These are phyloP conservation scores for Amauroascus niger DNA, from an alignment of 2,329 filamentous ascomycete species.

Conservation along the genomic window DNA sequence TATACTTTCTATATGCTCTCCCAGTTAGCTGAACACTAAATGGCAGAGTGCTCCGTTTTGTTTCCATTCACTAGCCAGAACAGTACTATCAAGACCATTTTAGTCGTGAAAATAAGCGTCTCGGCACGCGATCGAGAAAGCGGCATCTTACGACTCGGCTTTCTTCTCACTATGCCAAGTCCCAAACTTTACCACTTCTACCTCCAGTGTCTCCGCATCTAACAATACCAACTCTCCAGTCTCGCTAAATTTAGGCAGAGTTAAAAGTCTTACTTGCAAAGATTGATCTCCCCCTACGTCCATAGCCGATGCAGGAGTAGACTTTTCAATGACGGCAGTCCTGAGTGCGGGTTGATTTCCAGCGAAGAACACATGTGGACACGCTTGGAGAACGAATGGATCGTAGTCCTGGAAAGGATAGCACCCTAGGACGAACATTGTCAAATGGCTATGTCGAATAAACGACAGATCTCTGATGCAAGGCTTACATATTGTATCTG, in stretches of 20 bases:
- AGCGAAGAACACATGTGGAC: conserved; percentile 84
- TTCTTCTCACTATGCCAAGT: conserved; percentile 8
- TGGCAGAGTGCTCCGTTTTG: not conserved
- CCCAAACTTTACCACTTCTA: conserved; percentile 56
- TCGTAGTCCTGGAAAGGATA: conserved; percentile 95
- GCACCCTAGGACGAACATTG: conserved; percentile 51
- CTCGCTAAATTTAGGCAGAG: conserved; percentile 70
- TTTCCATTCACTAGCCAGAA: not conserved
- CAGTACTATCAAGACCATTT: not conserved
- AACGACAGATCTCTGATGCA: not conserved
- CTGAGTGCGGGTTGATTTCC: conserved; percentile 75
- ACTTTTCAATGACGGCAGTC: conserved; percentile 53
- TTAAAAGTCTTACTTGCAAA: conserved; percentile 60
- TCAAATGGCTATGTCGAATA: not conserved
- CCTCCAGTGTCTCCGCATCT: conserved; percentile 75
- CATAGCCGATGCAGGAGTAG: conserved; percentile 20
- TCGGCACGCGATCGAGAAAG: not conserved
- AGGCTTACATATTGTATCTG: conserved; percentile 80
- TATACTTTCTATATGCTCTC: not conserved
- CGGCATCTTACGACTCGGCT: not conserved
- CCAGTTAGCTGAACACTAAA: not conserved
- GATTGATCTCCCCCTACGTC: conserved; percentile 29
- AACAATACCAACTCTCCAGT: conserved; percentile 73
- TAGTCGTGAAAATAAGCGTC: not conserved
- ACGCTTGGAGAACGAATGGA: conserved; percentile 74